These are phyloP conservation scores for Penicillium flavigenum DNA, from an alignment of 495 filamentous ascomycete genomes.

Conservation along the genomic window DNA sequence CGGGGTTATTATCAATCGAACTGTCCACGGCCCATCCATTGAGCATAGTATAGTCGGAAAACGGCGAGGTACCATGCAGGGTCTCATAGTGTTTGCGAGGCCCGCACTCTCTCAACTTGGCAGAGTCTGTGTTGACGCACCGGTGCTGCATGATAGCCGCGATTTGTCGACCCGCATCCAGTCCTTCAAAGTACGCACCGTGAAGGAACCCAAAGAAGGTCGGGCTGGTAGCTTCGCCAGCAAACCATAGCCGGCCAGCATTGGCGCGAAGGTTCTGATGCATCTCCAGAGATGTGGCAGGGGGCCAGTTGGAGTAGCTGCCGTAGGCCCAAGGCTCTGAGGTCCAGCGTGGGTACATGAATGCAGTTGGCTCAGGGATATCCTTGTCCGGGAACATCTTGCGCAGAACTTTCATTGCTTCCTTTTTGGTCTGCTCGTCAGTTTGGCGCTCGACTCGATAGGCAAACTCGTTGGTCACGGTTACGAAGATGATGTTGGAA, in stretches of 20 bases:
- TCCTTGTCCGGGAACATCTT: slow-evolving; percentile 62
- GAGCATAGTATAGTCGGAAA: slow-evolving; percentile 10
- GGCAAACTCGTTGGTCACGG: slow-evolving; percentile 59
- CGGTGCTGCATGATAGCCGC: slow-evolving; percentile 33
- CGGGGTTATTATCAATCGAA: slow-evolving; percentile 19
- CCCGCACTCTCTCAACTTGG: slow-evolving; percentile 12
- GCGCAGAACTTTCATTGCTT: slow-evolving; percentile 63
- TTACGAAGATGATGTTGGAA: slow-evolving; percentile 68
- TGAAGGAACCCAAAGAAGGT: slow-evolving; percentile 76
- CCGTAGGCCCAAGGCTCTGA: slow-evolving; percentile 65
- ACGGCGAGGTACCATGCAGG: slow-evolving; percentile 9
- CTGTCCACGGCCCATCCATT: slow-evolving; percentile 17
- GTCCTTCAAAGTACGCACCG: slow-evolving; percentile 62
- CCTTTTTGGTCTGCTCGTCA: slow-evolving; percentile 58
- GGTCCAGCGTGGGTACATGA: slow-evolving; percentile 72
- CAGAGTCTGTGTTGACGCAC: slow-evolving; percentile 9
- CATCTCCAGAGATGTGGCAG: slow-evolving; percentile 61
- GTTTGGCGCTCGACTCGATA: slow-evolving; percentile 63
- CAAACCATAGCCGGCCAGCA: slow-evolving; percentile 64
- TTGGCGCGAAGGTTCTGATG: slow-evolving; percentile 77
- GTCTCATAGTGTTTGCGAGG: slow-evolving; percentile 15
- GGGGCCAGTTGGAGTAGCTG: slow-evolving; percentile 74
- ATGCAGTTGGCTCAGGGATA: slow-evolving; percentile 65
- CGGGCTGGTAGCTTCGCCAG: slow-evolving; percentile 68
- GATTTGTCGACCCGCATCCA: slow-evolving; percentile 49